Evolutionary conservation across 202 grass and related monocot genomes (phyloP).

Genomic region (Cymbopogon flexuosus): DNA sequence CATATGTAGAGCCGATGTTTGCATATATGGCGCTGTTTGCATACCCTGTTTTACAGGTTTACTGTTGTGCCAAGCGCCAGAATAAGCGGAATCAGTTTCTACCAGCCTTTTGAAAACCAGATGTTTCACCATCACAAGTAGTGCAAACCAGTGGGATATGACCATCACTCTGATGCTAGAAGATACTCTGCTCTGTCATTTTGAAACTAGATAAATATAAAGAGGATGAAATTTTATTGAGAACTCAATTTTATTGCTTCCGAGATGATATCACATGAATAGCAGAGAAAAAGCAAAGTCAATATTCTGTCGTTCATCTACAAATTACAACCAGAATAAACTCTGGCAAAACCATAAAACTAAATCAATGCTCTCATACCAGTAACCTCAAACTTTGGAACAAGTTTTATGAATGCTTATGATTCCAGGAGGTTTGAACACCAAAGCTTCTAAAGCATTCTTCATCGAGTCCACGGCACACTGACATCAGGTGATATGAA

Average conservation of each 20-base stretch:
- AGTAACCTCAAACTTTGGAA: not conserved
- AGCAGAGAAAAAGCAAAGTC: conserved; percentile 10
- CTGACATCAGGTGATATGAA: conserved; percentile 1
- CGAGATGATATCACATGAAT: not conserved
- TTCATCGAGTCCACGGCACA: not conserved
- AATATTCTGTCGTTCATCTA: not conserved
- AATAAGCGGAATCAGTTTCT: not conserved
- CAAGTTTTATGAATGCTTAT: not conserved
- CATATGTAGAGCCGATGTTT: not conserved
- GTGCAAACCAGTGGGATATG: not conserved
- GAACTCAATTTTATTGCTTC: not conserved
- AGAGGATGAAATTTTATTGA: not conserved
- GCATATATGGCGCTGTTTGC: not conserved
- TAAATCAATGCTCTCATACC: not conserved
- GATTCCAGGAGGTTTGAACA: conserved; percentile 1
- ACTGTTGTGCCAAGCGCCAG: not conserved
- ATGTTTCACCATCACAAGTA: not conserved
- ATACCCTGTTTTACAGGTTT: not conserved
- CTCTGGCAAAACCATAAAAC: not conserved
- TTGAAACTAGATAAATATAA: not conserved
- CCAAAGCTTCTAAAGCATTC: not conserved
- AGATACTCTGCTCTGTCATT: not conserved
- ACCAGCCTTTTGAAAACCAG: not conserved
- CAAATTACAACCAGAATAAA: conserved; percentile 9
- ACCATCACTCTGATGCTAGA: not conserved